Conservation (phyloP, 2,329 filamentous ascomycete species). For the Gnomoniopsis smithogilvyi region DNA sequence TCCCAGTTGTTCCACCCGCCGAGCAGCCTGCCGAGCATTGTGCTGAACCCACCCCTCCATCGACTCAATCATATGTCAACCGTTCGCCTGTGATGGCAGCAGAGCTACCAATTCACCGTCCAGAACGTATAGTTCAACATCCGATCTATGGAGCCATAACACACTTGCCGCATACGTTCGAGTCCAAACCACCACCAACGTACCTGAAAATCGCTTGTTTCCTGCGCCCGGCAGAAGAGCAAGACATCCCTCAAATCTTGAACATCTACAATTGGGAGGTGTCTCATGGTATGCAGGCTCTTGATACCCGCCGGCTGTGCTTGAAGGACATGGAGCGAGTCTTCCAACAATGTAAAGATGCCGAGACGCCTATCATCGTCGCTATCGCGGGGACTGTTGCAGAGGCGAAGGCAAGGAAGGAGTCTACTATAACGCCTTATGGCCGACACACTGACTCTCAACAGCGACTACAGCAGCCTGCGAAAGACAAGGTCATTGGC, state of each 20-base stretch:
- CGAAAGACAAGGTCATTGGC: constrained; percentile 7
- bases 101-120: not conserved
- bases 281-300: constrained; percentile 14
- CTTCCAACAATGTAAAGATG: constrained; percentile 2
- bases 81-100: too few species aligned
- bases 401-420: not conserved
- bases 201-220: constrained; percentile 6
- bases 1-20: not conserved
- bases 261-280: constrained; percentile 21
- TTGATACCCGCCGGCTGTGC: constrained; percentile 10
- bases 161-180: not conserved
- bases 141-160: not conserved
- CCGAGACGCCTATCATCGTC: constrained; percentile 16
- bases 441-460: not conserved
- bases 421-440: not conserved
- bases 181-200: not conserved
- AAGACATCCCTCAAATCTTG: constrained; percentile 8
- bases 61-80: not conserved
- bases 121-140: not conserved
- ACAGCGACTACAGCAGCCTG: not conserved
- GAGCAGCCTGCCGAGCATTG: not conserved
- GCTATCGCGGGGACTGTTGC: constrained; percentile 2
- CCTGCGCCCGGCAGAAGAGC: constrained; percentile 12
- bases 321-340: constrained; percentile 7
- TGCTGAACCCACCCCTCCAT: not conserved